Evolutionary conservation across 2,329 filamentous ascomycete genomes (phyloP).

Genomic region (Monosporascus sp.): DNA sequence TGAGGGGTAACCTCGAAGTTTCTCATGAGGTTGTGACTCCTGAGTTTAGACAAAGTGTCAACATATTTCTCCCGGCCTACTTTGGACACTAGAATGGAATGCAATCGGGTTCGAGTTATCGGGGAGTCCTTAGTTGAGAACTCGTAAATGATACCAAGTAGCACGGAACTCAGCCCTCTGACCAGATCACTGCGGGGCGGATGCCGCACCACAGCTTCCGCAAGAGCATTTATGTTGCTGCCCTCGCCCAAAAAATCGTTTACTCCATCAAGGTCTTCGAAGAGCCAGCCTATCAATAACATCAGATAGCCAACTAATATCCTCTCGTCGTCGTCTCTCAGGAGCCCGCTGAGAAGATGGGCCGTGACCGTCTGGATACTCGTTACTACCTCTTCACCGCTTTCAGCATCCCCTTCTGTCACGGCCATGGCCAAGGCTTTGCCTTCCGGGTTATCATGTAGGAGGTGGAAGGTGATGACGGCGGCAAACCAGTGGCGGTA

Average conservation of each 20-base stretch:
- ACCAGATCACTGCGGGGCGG: conserved; percentile 60
- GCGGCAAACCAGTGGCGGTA: conserved; percentile 89
- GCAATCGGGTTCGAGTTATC: conserved; percentile 73
- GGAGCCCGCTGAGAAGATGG: conserved; percentile 76
- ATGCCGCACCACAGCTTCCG: conserved; percentile 65
- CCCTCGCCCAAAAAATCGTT: conserved; percentile 91
- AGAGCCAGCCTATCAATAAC: conserved; percentile 83
- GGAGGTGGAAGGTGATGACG: conserved; percentile 77
- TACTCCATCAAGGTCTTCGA: conserved; percentile 84
- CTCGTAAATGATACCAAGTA: conserved; percentile 88
- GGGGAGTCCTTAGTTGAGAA: conserved; percentile 98
- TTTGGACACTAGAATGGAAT: conserved; percentile 69
- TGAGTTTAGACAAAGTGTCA: conserved; percentile 70
- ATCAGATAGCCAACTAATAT: conserved; percentile 83
- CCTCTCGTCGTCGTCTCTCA: conserved; percentile 70
- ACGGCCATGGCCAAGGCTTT: conserved; percentile 77
- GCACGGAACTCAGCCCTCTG: conserved; percentile 75
- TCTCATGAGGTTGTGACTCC: conserved; percentile 71
- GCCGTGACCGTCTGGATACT: conserved; percentile 84
- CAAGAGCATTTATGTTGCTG: conserved; percentile 81
- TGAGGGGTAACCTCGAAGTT: conserved; percentile 87
- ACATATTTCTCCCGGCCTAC: conserved; percentile 85
- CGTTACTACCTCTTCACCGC: conserved; percentile 90
- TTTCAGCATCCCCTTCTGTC: conserved; percentile 81
- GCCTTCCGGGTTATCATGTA: conserved; percentile 73